phyloP scores from a whole-genome alignment of 1,139 yeast genomes.

The Suzukiozyma palmioleophila region DNA sequence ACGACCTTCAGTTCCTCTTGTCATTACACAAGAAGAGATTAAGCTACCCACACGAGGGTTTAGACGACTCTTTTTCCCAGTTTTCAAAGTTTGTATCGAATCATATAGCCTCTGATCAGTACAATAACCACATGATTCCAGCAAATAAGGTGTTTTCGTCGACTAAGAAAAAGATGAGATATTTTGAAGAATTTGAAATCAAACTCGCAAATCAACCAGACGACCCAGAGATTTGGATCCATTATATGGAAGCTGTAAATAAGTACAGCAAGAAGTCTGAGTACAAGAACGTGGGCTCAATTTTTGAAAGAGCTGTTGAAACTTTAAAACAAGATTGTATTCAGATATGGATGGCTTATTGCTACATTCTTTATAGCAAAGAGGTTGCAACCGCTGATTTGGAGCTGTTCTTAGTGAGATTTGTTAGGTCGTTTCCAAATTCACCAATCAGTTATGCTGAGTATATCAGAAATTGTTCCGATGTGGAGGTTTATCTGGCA shows the following conservation, averaged over 20 bases:
- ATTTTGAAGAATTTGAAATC: slow-evolving; percentile 25
- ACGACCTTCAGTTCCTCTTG: slow-evolving; percentile 16
- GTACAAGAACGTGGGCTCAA: slow-evolving; percentile 12
- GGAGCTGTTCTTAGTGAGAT: slow-evolving; percentile 14
- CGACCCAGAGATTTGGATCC: slow-evolving; percentile 23
- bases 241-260: slow-evolving; percentile 26
- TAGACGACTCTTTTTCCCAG: slow-evolving; percentile 40
- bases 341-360: slow-evolving; percentile 27
- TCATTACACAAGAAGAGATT: slow-evolving; percentile 32
- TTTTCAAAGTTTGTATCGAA: slow-evolving; percentile 42
- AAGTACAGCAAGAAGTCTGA: slow-evolving; percentile 13
- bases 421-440: slow-evolving; percentile 19
- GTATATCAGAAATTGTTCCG: slow-evolving; percentile 18
- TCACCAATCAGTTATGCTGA: slow-evolving; percentile 28
- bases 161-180: slow-evolving; percentile 24
- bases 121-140: slow-evolving; percentile 33
- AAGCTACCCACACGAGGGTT: slow-evolving; percentile 35
- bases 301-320: slow-evolving; percentile 21
- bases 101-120: slow-evolving; percentile 19
- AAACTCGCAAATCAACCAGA: slow-evolving; percentile 15
- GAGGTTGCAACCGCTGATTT: slow-evolving; percentile 8
- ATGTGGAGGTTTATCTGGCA: slow-evolving; percentile 11
- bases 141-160: slow-evolving; percentile 33
- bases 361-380: slow-evolving; percentile 19
- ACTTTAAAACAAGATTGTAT: slow-evolving; percentile 14